Conservation (phyloP, 495 filamentous ascomycete genomes). For the Viridothelium virens region DNA sequence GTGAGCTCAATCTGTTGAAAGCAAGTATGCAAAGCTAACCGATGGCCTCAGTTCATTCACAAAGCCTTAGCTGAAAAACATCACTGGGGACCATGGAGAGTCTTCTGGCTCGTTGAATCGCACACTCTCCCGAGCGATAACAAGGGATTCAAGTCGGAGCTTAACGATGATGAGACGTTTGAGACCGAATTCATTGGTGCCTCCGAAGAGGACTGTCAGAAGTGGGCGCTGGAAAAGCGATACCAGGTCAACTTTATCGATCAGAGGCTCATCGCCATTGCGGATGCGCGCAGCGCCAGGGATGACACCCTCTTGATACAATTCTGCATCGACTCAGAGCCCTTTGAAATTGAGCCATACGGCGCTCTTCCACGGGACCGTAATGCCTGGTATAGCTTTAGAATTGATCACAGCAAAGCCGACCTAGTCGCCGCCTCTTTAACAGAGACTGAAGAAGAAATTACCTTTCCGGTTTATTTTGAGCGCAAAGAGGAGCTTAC, state of each 20-base stretch:
- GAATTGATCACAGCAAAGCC: constrained; percentile 16
- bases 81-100: background rate
- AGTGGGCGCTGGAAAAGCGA: constrained; percentile 20
- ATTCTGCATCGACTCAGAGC: background rate
- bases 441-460: background rate
- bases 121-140: background rate
- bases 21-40: background rate
- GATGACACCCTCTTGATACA: constrained; percentile 20
- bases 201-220: constrained; percentile 18
- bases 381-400: constrained; percentile 19
- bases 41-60: background rate
- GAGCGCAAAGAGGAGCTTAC: constrained; percentile 24
- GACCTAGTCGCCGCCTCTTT: constrained; percentile 10
- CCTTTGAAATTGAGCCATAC: constrained; percentile 16
- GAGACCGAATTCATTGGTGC: constrained; percentile 20
- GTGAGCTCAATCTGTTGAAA: background rate
- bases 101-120: constrained; percentile 10
- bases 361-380: constrained; percentile 17
- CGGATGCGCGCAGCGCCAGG: constrained; percentile 18
- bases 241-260: constrained; percentile 19
- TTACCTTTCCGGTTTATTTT: constrained; percentile 20
- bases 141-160: background rate
- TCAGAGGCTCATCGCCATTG: constrained; percentile 15
- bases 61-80: background rate
- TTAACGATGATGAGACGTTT: constrained; percentile 18